These are phyloP conservation scores for Solanum microdontum DNA, from an alignment of 257 asterid genomes.

Conservation along the genomic window DNA sequence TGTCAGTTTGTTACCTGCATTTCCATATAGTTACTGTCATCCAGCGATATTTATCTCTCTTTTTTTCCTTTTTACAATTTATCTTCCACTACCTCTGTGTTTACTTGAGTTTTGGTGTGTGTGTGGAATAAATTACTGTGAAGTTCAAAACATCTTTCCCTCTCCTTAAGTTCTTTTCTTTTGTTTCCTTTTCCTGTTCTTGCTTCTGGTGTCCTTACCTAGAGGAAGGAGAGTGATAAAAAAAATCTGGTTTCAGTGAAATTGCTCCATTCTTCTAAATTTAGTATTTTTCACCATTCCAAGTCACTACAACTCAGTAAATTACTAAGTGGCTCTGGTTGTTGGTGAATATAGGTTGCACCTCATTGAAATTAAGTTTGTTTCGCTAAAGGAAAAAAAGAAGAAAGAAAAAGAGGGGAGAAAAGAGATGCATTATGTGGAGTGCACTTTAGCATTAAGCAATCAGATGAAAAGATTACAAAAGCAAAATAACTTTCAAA, in stretches of 20 bases:
- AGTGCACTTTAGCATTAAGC: background rate
- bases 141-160: background rate
- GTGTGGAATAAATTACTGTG: background rate
- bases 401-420: background rate
- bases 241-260: background rate
- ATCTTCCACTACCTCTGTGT: background rate
- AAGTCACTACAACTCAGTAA: background rate
- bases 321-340: background rate
- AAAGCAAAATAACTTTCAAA: background rate
- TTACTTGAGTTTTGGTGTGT: background rate
- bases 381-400: background rate
- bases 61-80: background rate
- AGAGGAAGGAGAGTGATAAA: background rate
- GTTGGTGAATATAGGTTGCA: background rate
- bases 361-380: background rate
- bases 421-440: background rate
- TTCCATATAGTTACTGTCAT: background rate
- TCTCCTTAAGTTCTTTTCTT: background rate
- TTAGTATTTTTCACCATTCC: background rate
- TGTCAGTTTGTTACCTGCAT: background rate
- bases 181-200: background rate
- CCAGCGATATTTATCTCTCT: background rate
- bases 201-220: background rate
- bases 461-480: background rate
- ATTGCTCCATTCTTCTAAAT: background rate